Evolutionary conservation across 1,284 basidiomycete species (phyloP).

Genomic region (Rhodotorula sp.): DNA sequence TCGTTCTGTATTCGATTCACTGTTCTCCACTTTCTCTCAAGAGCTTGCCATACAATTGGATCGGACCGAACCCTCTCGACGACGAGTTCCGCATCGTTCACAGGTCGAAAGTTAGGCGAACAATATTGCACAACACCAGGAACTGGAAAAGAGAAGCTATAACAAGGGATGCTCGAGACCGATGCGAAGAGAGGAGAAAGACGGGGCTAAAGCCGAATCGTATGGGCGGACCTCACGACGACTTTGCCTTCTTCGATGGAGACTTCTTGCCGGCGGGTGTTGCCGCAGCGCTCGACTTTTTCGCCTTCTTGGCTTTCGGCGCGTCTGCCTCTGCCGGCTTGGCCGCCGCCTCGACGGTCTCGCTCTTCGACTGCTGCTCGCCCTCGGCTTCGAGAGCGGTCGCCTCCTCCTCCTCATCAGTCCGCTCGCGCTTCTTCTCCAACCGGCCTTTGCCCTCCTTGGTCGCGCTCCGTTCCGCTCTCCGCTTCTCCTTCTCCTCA

Average conservation of each 20-base stretch:
- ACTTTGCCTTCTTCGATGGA: conserved; percentile 47
- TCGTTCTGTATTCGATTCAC: no score
- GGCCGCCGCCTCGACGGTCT: conserved; percentile 41
- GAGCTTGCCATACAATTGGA: no score
- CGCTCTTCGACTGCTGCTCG: conserved; percentile 11
- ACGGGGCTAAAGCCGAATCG: not conserved
- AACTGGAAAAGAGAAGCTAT: no score
- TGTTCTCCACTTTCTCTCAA: no score
- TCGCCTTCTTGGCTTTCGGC: conserved; percentile 61
- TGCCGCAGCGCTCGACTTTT: conserved; percentile 47
- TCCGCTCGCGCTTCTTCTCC: conserved; percentile 34
- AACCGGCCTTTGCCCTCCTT: conserved; percentile 38
- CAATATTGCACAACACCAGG: conserved; percentile 5
- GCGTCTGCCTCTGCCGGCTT: conserved; percentile 47
- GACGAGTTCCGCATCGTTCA: no score
- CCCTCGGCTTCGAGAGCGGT: conserved; percentile 60
- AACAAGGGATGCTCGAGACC: not conserved
- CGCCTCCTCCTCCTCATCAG: conserved; percentile 10
- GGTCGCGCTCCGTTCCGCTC: conserved; percentile 44
- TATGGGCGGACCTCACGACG: not conserved
- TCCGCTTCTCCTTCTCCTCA: conserved; percentile 50
- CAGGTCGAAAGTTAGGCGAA: not conserved
- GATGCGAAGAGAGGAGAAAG: not conserved
- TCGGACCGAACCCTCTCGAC: no score
- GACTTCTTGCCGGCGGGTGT: not conserved